These are phyloP conservation scores for Crithidia expoeki DNA, from an alignment of 208 protist species.

Conservation along the genomic window DNA sequence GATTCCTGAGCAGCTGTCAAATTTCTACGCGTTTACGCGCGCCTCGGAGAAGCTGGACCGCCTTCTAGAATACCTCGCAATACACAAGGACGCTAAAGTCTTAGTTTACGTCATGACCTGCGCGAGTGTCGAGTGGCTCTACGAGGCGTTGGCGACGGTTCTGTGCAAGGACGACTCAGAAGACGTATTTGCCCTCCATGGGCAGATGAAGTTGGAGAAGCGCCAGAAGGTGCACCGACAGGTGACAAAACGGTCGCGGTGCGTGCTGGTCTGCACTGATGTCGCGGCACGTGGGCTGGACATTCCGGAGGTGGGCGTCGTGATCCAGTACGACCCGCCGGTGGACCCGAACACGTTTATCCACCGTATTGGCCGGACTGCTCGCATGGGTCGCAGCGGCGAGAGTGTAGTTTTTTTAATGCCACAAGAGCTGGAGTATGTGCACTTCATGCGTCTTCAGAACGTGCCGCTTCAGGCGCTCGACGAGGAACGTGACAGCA, in stretches of 20 bases:
- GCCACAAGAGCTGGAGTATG: conserved; percentile 93
- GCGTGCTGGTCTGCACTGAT: conserved; percentile 97
- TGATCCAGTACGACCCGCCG: conserved; percentile 98
- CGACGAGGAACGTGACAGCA: conserved; percentile 70
- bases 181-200: conserved; percentile 89
- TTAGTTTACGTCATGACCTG: conserved; percentile 94
- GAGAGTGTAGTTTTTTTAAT: conserved; percentile 93
- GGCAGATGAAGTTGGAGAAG: conserved; percentile 91
- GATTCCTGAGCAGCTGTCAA: conserved; percentile 86
- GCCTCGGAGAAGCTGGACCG: conserved; percentile 90
- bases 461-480: conserved; percentile 86
- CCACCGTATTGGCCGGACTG: conserved; percentile 97
- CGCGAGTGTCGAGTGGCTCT: conserved; percentile 91
- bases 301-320: conserved; percentile 94
- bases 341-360: conserved; percentile 95
- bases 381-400: conserved; percentile 94
- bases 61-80: conserved; percentile 75
- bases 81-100: conserved; percentile 78
- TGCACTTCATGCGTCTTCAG: conserved; percentile 91
- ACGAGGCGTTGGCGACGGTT: conserved; percentile 70
- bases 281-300: conserved; percentile 96
- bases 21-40: conserved; percentile 83
- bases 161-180: conserved; percentile 63
- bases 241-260: conserved; percentile 57
- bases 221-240: conserved; percentile 82